Evolutionary conservation across 495 filamentous ascomycete genomes (phyloP), one percentile per base, ranked within the genome.

Genomic region (Neurospora sp.): DNA sequence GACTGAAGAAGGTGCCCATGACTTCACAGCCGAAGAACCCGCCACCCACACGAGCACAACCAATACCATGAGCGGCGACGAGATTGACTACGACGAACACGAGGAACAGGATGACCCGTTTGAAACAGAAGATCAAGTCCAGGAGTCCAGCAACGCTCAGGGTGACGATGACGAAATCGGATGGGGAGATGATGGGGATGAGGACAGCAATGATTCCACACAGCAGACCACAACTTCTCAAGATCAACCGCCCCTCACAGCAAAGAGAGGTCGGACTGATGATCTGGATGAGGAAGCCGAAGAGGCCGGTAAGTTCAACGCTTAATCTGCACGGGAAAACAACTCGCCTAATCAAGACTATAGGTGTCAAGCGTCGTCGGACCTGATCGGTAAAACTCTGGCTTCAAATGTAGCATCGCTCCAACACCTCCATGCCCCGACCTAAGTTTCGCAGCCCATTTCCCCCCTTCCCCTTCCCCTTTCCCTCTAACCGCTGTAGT

Each of bases 291-390:
- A 75, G 65, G 74, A 78, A 27, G 73, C 74, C 70, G 80, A 82
- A 41, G 78, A 82, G 74, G 78, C 80, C 76, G 84, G 84, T 86
- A 84, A 75, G 82, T 65, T 37, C 0, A 40, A 2, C 6, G 41
- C 35, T n/a, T n/a, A 4, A 48, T 45, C n/a, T 14, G n/a, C 59
- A 70, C 17, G 16, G 44, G 41, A 17, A 16, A 35, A 70, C 44
- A 70, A 1, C 45, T 22, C 69, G 68, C 82, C 82, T 84, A 72
- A 85, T 75, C 59, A 69, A 5, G 3, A 20, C 17, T 8, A 31
- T 74, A 86, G 84, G 83, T 73, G 70, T 81, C 84, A 86, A 86
- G 83, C 84, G 84, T 80, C 84, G 80, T 82, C 84, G 84, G 72
- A 82, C 83, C 75, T 85, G 75, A 85, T 74, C 59, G 74, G 42